phyloP scores from a whole-genome alignment of 2,329 filamentous ascomycete genomes.

The Apiospora malaysiana region DNA sequence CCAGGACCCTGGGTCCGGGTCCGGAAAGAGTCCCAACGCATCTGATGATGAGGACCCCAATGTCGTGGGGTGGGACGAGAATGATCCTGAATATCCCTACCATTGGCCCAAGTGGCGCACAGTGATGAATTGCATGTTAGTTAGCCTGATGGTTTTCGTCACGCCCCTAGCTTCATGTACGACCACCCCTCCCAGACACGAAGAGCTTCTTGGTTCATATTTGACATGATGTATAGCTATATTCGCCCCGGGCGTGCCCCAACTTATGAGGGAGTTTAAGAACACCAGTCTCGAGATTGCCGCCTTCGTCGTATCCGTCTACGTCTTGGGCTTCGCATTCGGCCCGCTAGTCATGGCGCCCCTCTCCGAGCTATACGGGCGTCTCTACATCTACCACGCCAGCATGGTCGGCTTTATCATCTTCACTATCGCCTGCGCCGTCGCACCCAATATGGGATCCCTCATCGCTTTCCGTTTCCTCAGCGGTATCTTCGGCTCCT shows the following conservation, averaged over 20 bases:
- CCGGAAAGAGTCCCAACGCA: background rate
- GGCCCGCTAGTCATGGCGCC: conserved; percentile 64
- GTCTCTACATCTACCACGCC: conserved; percentile 53
- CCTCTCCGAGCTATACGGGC: conserved; percentile 62
- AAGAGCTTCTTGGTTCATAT: too few species aligned
- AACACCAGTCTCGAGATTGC: conserved; percentile 22
- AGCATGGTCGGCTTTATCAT: conserved; percentile 50
- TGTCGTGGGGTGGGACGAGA: conserved; percentile 23
- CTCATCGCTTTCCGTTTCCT: conserved; percentile 66
- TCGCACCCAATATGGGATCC: conserved; percentile 54
- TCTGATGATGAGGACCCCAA: conserved; percentile 7
- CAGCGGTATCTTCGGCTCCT: conserved; percentile 66
- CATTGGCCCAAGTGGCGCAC: conserved; percentile 52
- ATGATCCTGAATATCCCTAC: conserved; percentile 57
- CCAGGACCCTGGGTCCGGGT: background rate
- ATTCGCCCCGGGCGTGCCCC: conserved; percentile 25
- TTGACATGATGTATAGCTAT: conserved; percentile 22
- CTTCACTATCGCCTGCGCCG: conserved; percentile 52
- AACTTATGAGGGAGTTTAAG: conserved; percentile 25
- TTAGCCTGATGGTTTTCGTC: conserved; percentile 25
- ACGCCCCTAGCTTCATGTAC: conserved; percentile 25
- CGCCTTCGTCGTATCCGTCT: conserved; percentile 25
- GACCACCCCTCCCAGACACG: background rate
- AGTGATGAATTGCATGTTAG: conserved; percentile 17
- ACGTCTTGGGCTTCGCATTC: conserved; percentile 26